phyloP scores from a whole-genome alignment of 805 yeast species.

The Schizosaccharomyces japonicus region DNA sequence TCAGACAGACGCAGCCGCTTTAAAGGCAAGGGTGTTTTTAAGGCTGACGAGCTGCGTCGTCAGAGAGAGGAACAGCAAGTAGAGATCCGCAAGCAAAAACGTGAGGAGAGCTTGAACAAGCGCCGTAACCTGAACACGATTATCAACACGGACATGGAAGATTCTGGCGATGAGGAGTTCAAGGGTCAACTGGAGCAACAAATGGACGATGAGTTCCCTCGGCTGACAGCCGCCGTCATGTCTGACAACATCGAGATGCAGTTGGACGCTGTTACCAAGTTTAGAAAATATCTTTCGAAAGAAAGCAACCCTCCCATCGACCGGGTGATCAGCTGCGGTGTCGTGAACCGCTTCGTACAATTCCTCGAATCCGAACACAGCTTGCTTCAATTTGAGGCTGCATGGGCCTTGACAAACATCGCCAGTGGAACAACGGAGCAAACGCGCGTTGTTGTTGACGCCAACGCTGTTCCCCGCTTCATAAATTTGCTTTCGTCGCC shows the following conservation, averaged over 20 bases:
- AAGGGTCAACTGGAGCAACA: constrained; percentile 14
- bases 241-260: constrained; percentile 58
- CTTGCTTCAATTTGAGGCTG: constrained; percentile 76
- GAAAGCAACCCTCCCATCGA: constrained; percentile 94
- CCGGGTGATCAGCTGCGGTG: constrained; percentile 76
- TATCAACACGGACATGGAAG: constrained; percentile 18
- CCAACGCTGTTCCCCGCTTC: constrained; percentile 82
- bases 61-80: constrained; percentile 95
- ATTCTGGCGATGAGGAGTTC: constrained; percentile 25
- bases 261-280: constrained; percentile 70
- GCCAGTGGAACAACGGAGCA: constrained; percentile 85
- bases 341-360: constrained; percentile 70
- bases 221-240: constrained; percentile 58
- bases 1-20: constrained; percentile 18
- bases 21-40: constrained; percentile 82
- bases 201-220: constrained; percentile 40
- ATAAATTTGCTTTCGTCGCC: constrained; percentile 59
- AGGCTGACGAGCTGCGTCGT: constrained; percentile 88
- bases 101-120: constrained; percentile 84
- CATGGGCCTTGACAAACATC: constrained; percentile 97
- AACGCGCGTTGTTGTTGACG: constrained; percentile 71
- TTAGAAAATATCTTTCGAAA: constrained; percentile 77
- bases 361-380: constrained; percentile 59
- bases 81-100: constrained; percentile 81
- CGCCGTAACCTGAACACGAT: constrained; percentile 48